Conservation (phyloP, 352 stramenopile species). For the Pythium sp. region DNA sequence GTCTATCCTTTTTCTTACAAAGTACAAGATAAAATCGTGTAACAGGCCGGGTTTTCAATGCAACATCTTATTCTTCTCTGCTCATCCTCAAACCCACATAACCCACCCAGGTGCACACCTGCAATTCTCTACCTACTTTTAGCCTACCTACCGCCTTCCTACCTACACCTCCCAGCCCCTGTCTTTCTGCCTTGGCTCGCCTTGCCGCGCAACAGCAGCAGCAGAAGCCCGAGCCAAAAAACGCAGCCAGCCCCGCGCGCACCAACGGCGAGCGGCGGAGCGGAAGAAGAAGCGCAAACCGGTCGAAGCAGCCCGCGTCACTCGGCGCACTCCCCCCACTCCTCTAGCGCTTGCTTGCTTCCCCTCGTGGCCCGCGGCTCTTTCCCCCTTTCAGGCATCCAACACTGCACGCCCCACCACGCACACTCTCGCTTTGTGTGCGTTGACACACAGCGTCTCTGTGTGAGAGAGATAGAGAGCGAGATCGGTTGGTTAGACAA, state of each 20-base stretch:
- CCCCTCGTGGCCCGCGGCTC: too few species aligned
- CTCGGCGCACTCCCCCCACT: background rate
- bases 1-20: too few species aligned
- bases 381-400: background rate
- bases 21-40: too few species aligned
- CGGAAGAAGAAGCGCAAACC: constrained; percentile 23
- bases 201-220: background rate
- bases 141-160: background rate
- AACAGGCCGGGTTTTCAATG: too few species aligned
- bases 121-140: constrained; percentile 1
- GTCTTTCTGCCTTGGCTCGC: background rate
- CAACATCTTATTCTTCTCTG: too few species aligned
- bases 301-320: constrained; percentile 22
- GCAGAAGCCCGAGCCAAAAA: constrained; percentile 12
- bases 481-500: background rate
- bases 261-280: constrained; percentile 31
- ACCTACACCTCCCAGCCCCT: background rate
- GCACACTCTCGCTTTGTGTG: background rate
- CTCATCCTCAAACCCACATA: background rate
- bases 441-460: background rate
- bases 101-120: background rate
- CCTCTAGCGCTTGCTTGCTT: background rate
- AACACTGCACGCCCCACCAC: background rate
- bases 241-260: constrained; percentile 27
- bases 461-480: background rate